Evolutionary conservation across 2,329 filamentous ascomycete genomes (phyloP).

Genomic region (Fusarium udum): DNA sequence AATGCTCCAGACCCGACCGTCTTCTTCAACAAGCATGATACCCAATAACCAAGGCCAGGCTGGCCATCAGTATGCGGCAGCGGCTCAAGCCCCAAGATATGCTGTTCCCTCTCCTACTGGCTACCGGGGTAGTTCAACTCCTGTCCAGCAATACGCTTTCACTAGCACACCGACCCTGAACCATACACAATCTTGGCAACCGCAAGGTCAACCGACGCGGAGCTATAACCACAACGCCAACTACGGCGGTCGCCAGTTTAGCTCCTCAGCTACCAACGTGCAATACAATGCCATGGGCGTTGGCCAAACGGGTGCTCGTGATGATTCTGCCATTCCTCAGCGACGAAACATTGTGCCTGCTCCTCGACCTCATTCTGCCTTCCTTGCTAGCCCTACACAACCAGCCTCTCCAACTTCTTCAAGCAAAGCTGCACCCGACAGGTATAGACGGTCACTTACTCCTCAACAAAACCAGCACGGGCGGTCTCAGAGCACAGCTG

Average conservation of each 20-base stretch:
- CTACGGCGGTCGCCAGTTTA: conserved; percentile 48
- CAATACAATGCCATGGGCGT: conserved; percentile 51
- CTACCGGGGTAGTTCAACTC: conserved; percentile 65
- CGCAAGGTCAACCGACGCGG: conserved; percentile 41
- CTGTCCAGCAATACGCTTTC: conserved; percentile 81
- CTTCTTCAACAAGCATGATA: conserved; percentile 62
- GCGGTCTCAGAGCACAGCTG: conserved; percentile 50
- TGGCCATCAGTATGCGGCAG: conserved; percentile 60
- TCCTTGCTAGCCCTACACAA: conserved; percentile 53
- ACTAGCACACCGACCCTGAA: conserved; percentile 74
- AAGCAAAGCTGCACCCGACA: conserved; percentile 71
- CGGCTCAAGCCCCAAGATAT: conserved; percentile 48
- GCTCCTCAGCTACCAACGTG: conserved; percentile 53
- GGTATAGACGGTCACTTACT: conserved; percentile 73
- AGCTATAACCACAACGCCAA: conserved; percentile 40
- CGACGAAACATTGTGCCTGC: conserved; percentile 53
- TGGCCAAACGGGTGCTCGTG: conserved; percentile 56
- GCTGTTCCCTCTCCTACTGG: conserved; percentile 52
- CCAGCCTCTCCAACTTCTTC: conserved; percentile 56
- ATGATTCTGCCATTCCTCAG: conserved; percentile 60
- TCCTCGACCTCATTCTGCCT: conserved; percentile 56
- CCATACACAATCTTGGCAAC: conserved; percentile 62
- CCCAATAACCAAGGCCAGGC: conserved; percentile 60
- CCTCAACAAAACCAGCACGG: conserved; percentile 47
- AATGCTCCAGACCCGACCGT: conserved; percentile 78